Conservation (phyloP, 2,329 filamentous ascomycete species). For the Fusarium tricinctum region DNA sequence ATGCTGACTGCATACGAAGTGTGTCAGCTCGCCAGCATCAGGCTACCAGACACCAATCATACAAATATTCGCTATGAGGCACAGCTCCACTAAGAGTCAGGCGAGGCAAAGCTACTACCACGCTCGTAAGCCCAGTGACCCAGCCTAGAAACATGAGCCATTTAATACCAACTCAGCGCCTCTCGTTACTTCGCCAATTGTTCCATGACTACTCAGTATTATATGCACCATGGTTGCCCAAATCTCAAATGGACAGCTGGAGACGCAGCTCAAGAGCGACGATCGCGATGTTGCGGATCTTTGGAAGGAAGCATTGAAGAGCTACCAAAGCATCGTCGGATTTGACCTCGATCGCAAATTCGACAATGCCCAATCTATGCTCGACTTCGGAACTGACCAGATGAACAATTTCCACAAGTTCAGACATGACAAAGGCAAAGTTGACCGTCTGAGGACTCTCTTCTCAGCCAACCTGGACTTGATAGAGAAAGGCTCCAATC, state of each 20-base stretch:
- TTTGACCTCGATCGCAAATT: constrained; percentile 52
- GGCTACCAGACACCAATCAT: no score
- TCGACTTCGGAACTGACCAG: constrained; percentile 47
- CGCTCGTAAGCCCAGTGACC: no score
- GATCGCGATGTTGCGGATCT: constrained; percentile 51
- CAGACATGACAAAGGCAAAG: constrained; percentile 53
- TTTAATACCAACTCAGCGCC: no score
- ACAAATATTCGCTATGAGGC: no score
- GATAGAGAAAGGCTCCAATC: constrained; percentile 49
- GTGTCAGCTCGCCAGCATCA: no score
- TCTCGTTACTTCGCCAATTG: no score
- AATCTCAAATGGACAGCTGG: neutral
- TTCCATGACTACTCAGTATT: no score
- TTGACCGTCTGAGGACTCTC: constrained; percentile 51
- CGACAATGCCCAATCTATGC: constrained; percentile 47
- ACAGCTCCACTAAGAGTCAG: no score
- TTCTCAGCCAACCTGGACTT: constrained; percentile 51
- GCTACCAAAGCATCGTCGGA: constrained; percentile 53
- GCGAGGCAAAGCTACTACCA: no score
- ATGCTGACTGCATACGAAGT: no score
- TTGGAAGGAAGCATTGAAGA: constrained; percentile 53
- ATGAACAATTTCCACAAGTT: constrained; percentile 54
- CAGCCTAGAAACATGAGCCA: no score
- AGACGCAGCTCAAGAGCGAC: constrained; percentile 39
- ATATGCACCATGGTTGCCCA: neutral